Evolutionary conservation across 148 eudicot species (phyloP).

Genomic region (Rhododendron molle): DNA sequence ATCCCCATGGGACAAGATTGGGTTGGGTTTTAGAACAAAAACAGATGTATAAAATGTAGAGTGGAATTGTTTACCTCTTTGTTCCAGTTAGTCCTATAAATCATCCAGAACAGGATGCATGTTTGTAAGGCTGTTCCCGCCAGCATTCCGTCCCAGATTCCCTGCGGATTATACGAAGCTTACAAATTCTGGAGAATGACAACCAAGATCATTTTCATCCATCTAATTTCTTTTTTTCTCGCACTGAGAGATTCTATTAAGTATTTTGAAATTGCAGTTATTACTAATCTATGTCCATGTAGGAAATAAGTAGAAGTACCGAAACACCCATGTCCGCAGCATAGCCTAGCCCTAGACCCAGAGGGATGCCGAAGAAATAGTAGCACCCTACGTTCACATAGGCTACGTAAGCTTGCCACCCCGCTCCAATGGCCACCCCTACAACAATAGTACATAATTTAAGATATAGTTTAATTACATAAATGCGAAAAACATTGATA

Average conservation of each 20-base stretch:
- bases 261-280: not conserved
- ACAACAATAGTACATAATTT: not conserved
- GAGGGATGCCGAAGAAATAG: slow-evolving; percentile 29
- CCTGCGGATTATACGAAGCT: slow-evolving; percentile 6
- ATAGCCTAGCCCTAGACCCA: slow-evolving; percentile 21
- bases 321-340: slow-evolving; percentile 20
- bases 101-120: slow-evolving; percentile 16
- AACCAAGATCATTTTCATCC: not conserved
- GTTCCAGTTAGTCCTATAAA: slow-evolving; percentile 26
- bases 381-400: slow-evolving; percentile 28
- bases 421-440: slow-evolving; percentile 47
- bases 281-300: too few species aligned
- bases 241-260: not conserved
- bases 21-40: too few species aligned
- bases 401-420: slow-evolving; percentile 37
- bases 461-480: not conserved
- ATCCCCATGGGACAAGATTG: too few species aligned
- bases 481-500: not conserved
- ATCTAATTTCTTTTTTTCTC: not conserved
- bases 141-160: slow-evolving; percentile 32
- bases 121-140: slow-evolving; percentile 24
- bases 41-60: too few species aligned
- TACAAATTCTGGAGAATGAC: not conserved
- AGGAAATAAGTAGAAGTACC: slow-evolving; percentile 3
- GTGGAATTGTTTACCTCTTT: slow-evolving; percentile 22